Conservation (phyloP, 768 basidiomycete genomes). For the Boletus bicolor region DNA sequence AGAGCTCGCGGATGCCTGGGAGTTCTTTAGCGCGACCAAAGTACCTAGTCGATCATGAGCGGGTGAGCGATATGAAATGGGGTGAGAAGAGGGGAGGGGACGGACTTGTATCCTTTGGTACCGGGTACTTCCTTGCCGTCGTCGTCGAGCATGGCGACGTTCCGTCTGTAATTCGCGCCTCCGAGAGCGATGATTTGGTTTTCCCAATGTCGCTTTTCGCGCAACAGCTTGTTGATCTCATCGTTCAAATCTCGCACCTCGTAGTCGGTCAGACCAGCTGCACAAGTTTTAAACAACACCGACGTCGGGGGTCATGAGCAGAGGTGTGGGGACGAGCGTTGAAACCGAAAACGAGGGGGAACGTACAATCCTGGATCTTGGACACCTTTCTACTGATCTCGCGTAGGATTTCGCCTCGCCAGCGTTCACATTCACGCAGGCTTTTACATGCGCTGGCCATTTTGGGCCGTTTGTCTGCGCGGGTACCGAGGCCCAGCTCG, state of each 20-base stretch:
- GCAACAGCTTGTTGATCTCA: conserved; percentile 92
- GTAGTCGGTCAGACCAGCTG: conserved; percentile 92
- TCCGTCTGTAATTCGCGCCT: conserved; percentile 93
- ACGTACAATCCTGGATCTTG: conserved; percentile 93
- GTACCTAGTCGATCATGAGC: conserved; percentile 52
- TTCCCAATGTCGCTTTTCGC: conserved; percentile 97
- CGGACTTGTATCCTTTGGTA: conserved; percentile 95
- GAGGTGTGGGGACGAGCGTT: not conserved
- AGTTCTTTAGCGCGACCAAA: conserved; percentile 96
- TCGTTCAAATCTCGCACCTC: conserved; percentile 96
- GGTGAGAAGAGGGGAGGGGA: not conserved
- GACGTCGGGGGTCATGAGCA: not conserved
- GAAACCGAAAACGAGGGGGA: not conserved
- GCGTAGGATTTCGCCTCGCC: conserved; percentile 91
- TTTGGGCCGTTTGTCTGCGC: conserved; percentile 80
- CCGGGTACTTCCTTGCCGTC: conserved; percentile 96
- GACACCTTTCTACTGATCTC: conserved; percentile 97
- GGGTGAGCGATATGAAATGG: not conserved
- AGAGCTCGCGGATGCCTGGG: conserved; percentile 94
- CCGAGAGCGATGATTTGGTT: conserved; percentile 95
- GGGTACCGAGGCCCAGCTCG: conserved; percentile 87
- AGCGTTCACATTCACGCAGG: conserved; percentile 88
- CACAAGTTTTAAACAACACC: not conserved
- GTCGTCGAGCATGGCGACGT: conserved; percentile 90
- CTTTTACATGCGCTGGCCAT: conserved; percentile 94